Conservation (phyloP, 2,329 filamentous ascomycete genomes). For the Phaeosphaeria sp. region DNA sequence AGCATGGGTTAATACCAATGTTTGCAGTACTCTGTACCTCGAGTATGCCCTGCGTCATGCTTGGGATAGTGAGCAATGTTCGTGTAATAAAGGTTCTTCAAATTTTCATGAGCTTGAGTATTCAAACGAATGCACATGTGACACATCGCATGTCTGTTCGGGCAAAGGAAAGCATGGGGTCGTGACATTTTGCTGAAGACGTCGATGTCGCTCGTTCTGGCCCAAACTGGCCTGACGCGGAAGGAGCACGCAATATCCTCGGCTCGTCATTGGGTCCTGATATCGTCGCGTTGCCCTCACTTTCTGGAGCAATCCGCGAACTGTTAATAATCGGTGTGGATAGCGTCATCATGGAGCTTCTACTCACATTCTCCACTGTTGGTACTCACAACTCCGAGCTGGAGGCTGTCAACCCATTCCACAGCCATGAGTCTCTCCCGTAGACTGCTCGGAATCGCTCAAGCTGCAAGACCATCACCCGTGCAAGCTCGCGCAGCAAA, state of each 20-base stretch:
- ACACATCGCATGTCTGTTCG: neutral
- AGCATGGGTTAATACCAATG: neutral
- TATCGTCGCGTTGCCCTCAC: conserved; percentile 13
- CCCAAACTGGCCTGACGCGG: conserved; percentile 15
- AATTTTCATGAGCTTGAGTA: neutral
- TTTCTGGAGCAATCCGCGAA: conserved; percentile 12
- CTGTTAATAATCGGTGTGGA: conserved; percentile 19
- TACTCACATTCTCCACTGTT: conserved; percentile 11
- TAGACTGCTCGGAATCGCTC: conserved; percentile 33
- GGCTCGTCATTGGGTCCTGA: conserved; percentile 31
- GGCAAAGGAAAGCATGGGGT: neutral
- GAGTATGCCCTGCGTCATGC: neutral
- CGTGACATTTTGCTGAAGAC: neutral
- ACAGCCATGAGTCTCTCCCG: conserved; percentile 41
- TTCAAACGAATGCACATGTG: neutral
- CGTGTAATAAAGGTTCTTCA: neutral
- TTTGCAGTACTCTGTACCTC: neutral
- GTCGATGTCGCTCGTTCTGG: conserved; percentile 4
- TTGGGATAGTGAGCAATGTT: neutral
- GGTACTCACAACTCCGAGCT: conserved; percentile 5
- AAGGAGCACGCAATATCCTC: conserved; percentile 34
- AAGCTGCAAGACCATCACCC: conserved; percentile 19
- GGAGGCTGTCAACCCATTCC: conserved; percentile 1
- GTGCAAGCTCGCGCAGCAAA: conserved; percentile 11
- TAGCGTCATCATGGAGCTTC: conserved; percentile 25